Evolutionary conservation across 148 eudicot genomes (phyloP).

Genomic region (Rhododendron ferrugineum): DNA sequence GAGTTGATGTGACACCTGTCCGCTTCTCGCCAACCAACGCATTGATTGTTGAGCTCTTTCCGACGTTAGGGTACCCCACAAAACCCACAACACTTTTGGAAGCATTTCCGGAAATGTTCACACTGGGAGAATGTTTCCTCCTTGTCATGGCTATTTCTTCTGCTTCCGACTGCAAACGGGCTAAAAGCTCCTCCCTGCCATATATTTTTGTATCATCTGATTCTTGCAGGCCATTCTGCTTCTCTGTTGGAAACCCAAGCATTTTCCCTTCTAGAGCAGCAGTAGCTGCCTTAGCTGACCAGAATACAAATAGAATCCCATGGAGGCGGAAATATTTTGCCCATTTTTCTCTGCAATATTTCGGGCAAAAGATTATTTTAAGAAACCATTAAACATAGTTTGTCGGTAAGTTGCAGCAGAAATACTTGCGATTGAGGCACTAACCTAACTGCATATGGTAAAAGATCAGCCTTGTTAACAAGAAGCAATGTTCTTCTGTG

Average conservation of each 20-base stretch:
- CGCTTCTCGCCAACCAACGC: slow-evolving; percentile 83
- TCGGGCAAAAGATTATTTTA: not conserved
- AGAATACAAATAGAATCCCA: slow-evolving; percentile 78
- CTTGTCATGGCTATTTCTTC: slow-evolving; percentile 66
- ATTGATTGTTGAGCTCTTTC: slow-evolving; percentile 95
- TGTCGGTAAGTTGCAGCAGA: not conserved
- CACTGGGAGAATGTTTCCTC: slow-evolving; percentile 26
- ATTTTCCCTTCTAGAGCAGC: slow-evolving; percentile 74
- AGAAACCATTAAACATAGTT: not conserved
- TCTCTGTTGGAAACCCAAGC: slow-evolving; percentile 19
- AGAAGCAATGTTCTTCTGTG: slow-evolving; percentile 89
- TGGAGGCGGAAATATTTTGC: slow-evolving; percentile 72
- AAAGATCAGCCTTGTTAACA: slow-evolving; percentile 91
- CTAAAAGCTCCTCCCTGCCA: slow-evolving; percentile 76
- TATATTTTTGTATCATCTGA: slow-evolving; percentile 56
- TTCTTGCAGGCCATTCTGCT: slow-evolving; percentile 30
- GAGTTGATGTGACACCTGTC: slow-evolving; percentile 92
- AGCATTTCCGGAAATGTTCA: slow-evolving; percentile 12
- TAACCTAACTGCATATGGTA: slow-evolving; percentile 69
- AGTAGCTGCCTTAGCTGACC: slow-evolving; percentile 99
- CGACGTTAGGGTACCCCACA: slow-evolving; percentile 96
- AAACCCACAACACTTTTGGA: slow-evolving; percentile 68
- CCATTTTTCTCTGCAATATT: slow-evolving; percentile 65
- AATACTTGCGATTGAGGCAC: not conserved
- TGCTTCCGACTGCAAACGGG: slow-evolving; percentile 84